Percentiles rank a stretch among this genome's conserved stretches.
Conservation (phyloP, 2,329 filamentous ascomycete genomes). For the Pleomassaria siparia region DNA sequence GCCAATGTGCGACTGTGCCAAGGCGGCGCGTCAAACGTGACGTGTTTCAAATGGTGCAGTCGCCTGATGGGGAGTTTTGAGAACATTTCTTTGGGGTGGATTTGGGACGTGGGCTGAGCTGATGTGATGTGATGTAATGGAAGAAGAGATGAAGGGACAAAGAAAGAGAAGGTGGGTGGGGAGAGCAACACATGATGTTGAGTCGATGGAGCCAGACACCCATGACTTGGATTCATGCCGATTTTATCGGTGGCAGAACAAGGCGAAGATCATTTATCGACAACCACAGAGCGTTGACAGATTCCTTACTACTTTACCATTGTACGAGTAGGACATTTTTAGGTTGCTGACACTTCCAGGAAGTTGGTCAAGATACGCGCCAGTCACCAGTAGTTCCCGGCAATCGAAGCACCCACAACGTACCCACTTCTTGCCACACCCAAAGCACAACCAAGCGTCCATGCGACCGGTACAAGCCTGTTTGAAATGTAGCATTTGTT, state of each 20-base stretch:
- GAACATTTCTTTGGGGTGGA: background rate
- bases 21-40: constrained; percentile 2
- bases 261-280: background rate
- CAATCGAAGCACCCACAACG: background rate
- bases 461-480: too few species aligned
- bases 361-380: background rate
- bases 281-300: too few species aligned
- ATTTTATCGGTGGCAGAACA: background rate
- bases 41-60: constrained; percentile 6
- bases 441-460: background rate
- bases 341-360: too few species aligned
- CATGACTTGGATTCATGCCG: too few species aligned
- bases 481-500: too few species aligned
- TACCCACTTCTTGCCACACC: background rate
- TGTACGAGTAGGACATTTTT: too few species aligned
- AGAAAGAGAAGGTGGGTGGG: too few species aligned
- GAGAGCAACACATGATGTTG: background rate
- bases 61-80: background rate
- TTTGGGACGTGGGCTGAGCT: too few species aligned
- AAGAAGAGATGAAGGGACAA: too few species aligned
- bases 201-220: background rate
- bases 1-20: background rate
- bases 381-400: too few species aligned
- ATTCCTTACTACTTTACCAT: too few species aligned
- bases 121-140: too few species aligned